Percentiles rank a stretch among this genome's conserved stretches.
Evolutionary conservation across 768 basidiomycete species (phyloP).

Genomic region (Lactarius psammicola): DNA sequence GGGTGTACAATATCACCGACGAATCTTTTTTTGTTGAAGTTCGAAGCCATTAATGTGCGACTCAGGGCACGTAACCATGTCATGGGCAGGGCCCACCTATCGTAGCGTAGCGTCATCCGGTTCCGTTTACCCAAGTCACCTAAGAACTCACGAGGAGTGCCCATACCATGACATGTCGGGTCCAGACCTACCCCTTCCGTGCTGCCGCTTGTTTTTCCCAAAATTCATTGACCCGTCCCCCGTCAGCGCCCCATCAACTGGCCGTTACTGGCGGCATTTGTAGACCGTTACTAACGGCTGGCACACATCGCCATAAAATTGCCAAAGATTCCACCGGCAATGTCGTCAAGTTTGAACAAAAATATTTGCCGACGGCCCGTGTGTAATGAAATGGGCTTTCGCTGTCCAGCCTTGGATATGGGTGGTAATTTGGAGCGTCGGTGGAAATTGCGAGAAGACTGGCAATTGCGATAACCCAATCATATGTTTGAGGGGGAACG

Average conservation of each 20-base stretch:
- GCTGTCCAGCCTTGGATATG: conserved; percentile 16
- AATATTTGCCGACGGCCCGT: conserved; percentile 7
- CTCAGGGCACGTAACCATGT: conserved; percentile 5
- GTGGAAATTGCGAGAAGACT: conserved; percentile 21
- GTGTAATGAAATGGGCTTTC: conserved; percentile 15
- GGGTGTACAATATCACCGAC: conserved; percentile 6
- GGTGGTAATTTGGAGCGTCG: conserved; percentile 10
- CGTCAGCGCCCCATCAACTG: neutral
- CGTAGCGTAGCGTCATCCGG: conserved; percentile 1
- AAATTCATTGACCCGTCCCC: neutral
- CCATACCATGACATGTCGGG: conserved; percentile 1
- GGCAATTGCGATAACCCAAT: neutral
- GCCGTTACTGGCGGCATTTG: neutral
- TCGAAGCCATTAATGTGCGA: conserved; percentile 4
- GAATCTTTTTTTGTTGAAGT: neutral
- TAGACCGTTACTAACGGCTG: neutral
- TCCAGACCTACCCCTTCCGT: conserved; percentile 4
- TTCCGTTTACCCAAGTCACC: neutral
- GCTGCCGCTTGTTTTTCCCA: neutral
- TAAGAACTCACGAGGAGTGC: neutral
- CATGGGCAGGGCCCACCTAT: conserved; percentile 4
- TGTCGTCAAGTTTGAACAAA: conserved; percentile 12
- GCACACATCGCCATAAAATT: neutral
- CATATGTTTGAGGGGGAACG: conserved; percentile 1
- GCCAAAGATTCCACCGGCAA: conserved; percentile 11